Evolutionary conservation across 139 green algal species (phyloP), one percentile per base, ranked within the genome.

Genomic region (Trebouxia sp.): DNA sequence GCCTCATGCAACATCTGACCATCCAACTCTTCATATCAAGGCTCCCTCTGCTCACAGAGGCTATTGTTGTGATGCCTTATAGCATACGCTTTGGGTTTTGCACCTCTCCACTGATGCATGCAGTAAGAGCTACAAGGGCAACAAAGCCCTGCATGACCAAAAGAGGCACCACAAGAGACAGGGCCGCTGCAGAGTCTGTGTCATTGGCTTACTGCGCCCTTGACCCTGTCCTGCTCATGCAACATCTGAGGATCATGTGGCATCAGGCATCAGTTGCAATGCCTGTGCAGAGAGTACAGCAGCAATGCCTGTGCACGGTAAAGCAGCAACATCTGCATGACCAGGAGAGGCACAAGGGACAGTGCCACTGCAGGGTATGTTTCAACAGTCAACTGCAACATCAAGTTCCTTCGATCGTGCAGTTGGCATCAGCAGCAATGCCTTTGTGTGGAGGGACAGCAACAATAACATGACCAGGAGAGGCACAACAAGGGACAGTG

Each of bases 81-180:
- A n/a, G n/a, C n/a, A n/a, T n/a, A n/a, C n/a, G n/a, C n/a, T n/a
- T n/a, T n/a, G n/a, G n/a, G n/a, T n/a, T n/a, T n/a, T n/a, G n/a
- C n/a, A n/a, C n/a, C n/a, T n/a, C n/a, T n/a, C n/a, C n/a, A n/a
- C n/a, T n/a, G n/a, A n/a, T n/a, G n/a, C n/a, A n/a, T n/a, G n/a
- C n/a, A n/a, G n/a, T n/a, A n/a, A n/a, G n/a, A n/a, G n/a, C n/a
- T n/a, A n/a, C n/a, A n/a, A n/a, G n/a, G n/a, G n/a, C n/a, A n/a
- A n/a, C n/a, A n/a, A 11, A 4, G 6, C 88, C 86, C 76, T 84
- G 84, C 10, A 85, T 70, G 26, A 89, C 79, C 30, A 96, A 82
- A 70, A 94, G 74, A 7, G 93, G 87, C 56, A 96, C 88, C 43
- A 83, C 83, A n/a, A 95, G 76, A 4, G 91, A 84, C 43, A 97